Conservation (phyloP, 371 early-diverging fungal genomes). For the Astathelohania contejeani region DNA sequence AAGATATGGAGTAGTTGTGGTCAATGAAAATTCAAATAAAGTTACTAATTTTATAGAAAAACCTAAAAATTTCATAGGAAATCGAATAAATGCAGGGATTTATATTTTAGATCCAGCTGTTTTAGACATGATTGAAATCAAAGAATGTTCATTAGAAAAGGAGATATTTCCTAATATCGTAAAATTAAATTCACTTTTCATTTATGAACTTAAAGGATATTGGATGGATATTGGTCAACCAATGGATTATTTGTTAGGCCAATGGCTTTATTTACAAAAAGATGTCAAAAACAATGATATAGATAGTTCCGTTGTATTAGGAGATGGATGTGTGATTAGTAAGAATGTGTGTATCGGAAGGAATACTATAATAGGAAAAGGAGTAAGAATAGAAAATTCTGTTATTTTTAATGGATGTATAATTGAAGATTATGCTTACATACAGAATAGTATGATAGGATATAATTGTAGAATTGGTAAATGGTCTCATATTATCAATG, state of each 20-base stretch:
- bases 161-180: slow-evolving; percentile 89
- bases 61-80: slow-evolving; percentile 73
- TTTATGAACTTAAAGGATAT: slow-evolving; percentile 79
- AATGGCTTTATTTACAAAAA: slow-evolving; percentile 70
- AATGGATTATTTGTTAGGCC: slow-evolving; percentile 83
- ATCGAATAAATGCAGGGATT: slow-evolving; percentile 95
- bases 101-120: slow-evolving; percentile 82
- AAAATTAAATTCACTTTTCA: slow-evolving; percentile 61
- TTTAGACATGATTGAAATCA: slow-evolving; percentile 68
- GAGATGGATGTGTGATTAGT: slow-evolving; percentile 75
- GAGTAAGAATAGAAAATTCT: slow-evolving; percentile 71
- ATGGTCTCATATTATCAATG: slow-evolving; percentile 80
- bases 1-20: slow-evolving; percentile 82
- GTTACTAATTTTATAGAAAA: slow-evolving; percentile 93
- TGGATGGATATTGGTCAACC: slow-evolving; percentile 99
- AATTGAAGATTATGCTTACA: slow-evolving; percentile 71
- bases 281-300: slow-evolving; percentile 65
- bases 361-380: slow-evolving; percentile 73
- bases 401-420: slow-evolving; percentile 68
- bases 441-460: slow-evolving; percentile 76
- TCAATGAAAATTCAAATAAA: slow-evolving; percentile 47
- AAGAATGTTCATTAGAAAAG: slow-evolving; percentile 58
- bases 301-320: slow-evolving; percentile 71
- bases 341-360: slow-evolving; percentile 80
- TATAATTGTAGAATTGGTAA: slow-evolving; percentile 78